phyloP scores from a whole-genome alignment of 305 asterid species.

The Lippia alba region DNA sequence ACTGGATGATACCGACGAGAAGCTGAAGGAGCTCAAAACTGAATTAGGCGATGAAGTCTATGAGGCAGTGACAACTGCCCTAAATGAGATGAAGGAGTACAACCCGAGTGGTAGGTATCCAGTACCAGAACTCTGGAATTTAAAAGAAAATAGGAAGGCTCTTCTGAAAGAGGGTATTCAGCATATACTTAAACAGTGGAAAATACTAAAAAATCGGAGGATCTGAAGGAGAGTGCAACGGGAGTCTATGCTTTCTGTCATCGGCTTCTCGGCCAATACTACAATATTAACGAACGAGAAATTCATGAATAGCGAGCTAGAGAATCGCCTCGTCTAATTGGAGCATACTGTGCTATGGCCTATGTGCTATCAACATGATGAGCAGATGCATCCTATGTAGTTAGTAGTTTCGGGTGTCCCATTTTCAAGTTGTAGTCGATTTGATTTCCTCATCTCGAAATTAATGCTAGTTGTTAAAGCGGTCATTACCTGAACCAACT shows the following conservation, averaged over 20 bases:
- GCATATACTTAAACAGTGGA: conserved; percentile 53
- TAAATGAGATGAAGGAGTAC: conserved; percentile 70
- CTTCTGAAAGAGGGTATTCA: conserved; percentile 54
- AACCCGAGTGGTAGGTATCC: conserved; percentile 87
- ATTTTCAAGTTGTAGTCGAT: no score
- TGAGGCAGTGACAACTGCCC: conserved; percentile 56
- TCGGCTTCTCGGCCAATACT: not conserved
- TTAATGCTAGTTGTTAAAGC: no score
- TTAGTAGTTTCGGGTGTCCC: no score
- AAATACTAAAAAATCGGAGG: conserved; percentile 41
- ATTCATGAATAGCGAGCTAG: no score
- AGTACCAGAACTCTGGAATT: conserved; percentile 67
- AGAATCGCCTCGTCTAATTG: no score
- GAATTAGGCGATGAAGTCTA: conserved; percentile 62
- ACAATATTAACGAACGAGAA: no score
- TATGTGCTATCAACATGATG: no score
- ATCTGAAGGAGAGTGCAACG: conserved; percentile 30
- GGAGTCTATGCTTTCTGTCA: conserved; percentile 2
- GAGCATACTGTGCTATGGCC: no score
- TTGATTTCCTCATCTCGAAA: no score
- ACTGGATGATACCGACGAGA: conserved; percentile 67
- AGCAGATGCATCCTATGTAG: no score
- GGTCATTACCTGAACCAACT: no score
- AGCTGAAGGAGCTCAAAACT: conserved; percentile 50
- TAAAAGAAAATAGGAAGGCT: conserved; percentile 50